phyloP scores from a whole-genome alignment of 139 green algal species.

The Chlorella sp. region DNA sequence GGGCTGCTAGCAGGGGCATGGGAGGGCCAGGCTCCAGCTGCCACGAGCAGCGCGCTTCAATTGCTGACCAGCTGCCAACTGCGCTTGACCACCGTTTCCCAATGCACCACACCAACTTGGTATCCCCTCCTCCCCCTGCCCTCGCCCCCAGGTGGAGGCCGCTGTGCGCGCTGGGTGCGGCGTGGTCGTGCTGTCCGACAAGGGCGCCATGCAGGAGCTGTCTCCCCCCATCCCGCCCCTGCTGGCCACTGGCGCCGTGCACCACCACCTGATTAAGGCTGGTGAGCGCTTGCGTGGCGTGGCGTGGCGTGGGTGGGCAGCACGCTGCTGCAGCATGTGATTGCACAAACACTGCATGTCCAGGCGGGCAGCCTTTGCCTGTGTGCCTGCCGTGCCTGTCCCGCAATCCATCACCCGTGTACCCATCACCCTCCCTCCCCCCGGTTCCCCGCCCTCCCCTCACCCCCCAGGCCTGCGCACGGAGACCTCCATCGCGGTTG shows the following conservation, averaged over 20 bases:
- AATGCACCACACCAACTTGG: conserved; percentile 55
- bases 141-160: conserved; percentile 82
- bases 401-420: background rate
- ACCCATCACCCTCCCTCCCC: background rate
- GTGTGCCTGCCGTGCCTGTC: too few species aligned
- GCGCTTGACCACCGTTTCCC: background rate
- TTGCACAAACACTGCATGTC: background rate
- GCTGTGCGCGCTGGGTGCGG: conserved; percentile 87
- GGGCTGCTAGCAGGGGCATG: background rate
- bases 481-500: conserved; percentile 94
- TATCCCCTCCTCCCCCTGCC: conserved; percentile 45
- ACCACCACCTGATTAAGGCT: conserved; percentile 96
- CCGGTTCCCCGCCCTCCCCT: too few species aligned
- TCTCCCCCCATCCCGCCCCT: conserved; percentile 90
- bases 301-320: background rate
- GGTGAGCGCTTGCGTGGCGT: conserved; percentile 21
- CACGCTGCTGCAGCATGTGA: background rate
- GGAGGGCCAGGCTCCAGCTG: too few species aligned
- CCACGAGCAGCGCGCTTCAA: too few species aligned
- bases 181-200: conserved; percentile 80
- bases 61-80: too few species aligned
- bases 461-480: conserved; percentile 63
- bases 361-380: background rate
- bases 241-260: conserved; percentile 92
- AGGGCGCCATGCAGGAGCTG: conserved; percentile 47